Evolutionary conservation across 768 basidiomycete genomes (phyloP), one percentile per base, ranked within the genome.

Genomic region (Sarcodon sp.): DNA sequence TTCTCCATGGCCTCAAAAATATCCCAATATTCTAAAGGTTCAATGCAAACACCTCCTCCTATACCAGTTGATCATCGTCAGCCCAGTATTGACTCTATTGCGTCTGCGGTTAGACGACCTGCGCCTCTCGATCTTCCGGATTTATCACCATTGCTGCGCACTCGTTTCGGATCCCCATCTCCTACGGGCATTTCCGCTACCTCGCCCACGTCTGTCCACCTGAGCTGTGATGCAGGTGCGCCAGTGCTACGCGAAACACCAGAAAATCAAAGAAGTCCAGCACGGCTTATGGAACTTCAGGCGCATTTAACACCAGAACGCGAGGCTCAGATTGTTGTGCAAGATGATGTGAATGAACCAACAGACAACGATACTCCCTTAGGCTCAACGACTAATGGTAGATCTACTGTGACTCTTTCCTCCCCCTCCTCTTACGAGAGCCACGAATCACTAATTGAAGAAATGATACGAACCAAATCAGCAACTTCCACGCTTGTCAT

Each of bases 1-100:
- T 71, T 69, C 46, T 83, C 80, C 0, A 65, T 76, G 48, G 68
- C 67, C 1, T 67, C 67, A 44, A 64, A 60, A 59, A 53, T 67
- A 59, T 68, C 66, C 13, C 39, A 63, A 32, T 59, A 59, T 18
- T 68, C 68, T 35, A 68, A 65, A 54, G 55, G 59, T 18, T 69
- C 66, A 0, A 57, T 64, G 49, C 48, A 59, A 48, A 58, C 59
- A 1, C 54, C 55, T 4, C 65, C 64, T 4, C 65, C 64, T 1
- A 48, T 65, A 1, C 64, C 64, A 1, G 48, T 49, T 7, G 59
- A 61, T 10, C 51, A 48, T 27, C 53, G 50, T 15, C 47, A 54
- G 3, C 54, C 60, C 7, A 59, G 55, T 16, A 1, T 57, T 3
- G 56, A 56, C 38, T 54, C 52, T 32, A 44, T 48, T 3, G 43